phyloP scores from a whole-genome alignment of 176 grass and related monocot genomes.

The Dactylis glomerata region DNA sequence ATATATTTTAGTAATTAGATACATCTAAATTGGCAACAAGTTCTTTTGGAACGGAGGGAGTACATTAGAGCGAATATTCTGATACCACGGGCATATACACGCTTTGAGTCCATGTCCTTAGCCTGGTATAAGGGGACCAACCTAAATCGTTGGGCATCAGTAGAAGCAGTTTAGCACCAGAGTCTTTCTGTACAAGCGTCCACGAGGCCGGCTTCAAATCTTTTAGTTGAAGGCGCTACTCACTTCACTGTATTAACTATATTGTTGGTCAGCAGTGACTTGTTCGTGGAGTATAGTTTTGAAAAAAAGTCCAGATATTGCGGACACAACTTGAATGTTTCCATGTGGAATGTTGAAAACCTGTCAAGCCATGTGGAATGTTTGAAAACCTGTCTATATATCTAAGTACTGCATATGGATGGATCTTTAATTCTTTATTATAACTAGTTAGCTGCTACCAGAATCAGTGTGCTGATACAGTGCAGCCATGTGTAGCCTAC shows the following conservation, averaged over 20 bases:
- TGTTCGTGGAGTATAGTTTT: no score
- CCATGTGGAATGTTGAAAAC: constrained; percentile 28
- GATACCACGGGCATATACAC: background rate
- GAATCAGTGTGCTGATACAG: constrained; percentile 14
- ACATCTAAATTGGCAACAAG: no score
- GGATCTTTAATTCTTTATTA: constrained; percentile 9
- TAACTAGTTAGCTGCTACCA: constrained; percentile 3
- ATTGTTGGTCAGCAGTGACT: background rate
- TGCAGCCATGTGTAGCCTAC: background rate
- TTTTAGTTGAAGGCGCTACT: background rate
- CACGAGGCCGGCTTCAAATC: background rate
- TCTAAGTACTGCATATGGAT: background rate
- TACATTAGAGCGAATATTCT: background rate
- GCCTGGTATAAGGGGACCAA: constrained; percentile 1
- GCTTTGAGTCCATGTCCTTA: background rate
- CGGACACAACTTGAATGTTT: constrained; percentile 10
- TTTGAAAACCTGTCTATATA: constrained; percentile 27
- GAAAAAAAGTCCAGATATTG: background rate
- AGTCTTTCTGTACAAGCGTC: background rate
- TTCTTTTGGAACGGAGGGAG: no score
- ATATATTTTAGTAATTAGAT: no score
- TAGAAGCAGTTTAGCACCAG: background rate
- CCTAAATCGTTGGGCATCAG: background rate
- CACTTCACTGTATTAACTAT: background rate
- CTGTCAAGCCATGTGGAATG: constrained; percentile 26